Conservation (phyloP, 1,284 basidiomycete species). For the Apiotrichum brassicae region DNA sequence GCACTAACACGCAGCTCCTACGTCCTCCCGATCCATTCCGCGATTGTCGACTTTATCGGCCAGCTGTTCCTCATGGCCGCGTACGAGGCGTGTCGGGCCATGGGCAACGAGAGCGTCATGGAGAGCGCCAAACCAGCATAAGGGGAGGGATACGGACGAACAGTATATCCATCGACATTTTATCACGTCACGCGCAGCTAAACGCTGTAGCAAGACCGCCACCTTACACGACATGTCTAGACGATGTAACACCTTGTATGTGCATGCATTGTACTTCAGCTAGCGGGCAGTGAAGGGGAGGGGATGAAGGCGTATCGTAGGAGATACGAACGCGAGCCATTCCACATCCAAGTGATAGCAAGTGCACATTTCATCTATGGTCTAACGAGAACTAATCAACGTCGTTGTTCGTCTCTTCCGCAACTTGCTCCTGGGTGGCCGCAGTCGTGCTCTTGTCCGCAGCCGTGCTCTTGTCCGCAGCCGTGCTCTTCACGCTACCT, state of each 20-base stretch:
- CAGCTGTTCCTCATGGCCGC: constrained; percentile 63
- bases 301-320: too few relatives aligned
- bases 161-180: too few relatives aligned
- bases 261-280: background rate
- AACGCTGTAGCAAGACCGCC: too few relatives aligned
- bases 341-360: too few relatives aligned
- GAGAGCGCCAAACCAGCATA: background rate
- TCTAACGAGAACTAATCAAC: too few relatives aligned
- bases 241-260: background rate
- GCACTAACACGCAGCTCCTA: constrained; percentile 56
- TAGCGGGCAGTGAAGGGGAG: background rate
- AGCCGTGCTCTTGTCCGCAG: background rate
- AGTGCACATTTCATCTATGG: too few relatives aligned
- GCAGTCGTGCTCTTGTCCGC: background rate
- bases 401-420: too few relatives aligned
- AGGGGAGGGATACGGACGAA: too few relatives aligned
- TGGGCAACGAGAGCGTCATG: constrained; percentile 8
- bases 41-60: constrained; percentile 83
- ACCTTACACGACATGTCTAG: too few relatives aligned
- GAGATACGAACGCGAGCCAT: too few relatives aligned
- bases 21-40: constrained; percentile 83
- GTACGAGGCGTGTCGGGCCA: constrained; percentile 46
- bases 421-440: too few relatives aligned
- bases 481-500: constrained; percentile 38
- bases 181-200: too few relatives aligned